phyloP scores from a whole-genome alignment of 345 rosid genomes.

The Lenwebbia sp. region DNA sequence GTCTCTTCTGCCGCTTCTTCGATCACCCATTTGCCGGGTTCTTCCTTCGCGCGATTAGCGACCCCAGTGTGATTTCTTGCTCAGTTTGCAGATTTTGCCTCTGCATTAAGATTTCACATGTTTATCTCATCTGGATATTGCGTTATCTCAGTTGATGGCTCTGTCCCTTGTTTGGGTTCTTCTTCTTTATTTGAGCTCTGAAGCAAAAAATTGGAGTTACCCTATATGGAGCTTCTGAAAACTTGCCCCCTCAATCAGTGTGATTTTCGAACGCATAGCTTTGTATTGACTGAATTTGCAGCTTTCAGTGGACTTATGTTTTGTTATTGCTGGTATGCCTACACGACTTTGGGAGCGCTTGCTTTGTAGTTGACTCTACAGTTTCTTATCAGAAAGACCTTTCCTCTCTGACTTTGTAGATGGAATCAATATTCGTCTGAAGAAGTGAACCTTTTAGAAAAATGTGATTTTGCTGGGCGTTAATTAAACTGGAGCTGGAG shows the following conservation, averaged over 20 bases:
- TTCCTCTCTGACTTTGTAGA: background rate
- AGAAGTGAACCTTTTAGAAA: background rate
- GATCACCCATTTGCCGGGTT: background rate
- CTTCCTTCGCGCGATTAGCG: background rate
- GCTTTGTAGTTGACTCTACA: background rate
- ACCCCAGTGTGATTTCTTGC: background rate
- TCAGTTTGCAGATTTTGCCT: background rate
- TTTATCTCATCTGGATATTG: background rate
- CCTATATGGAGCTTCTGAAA: background rate
- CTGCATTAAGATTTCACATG: background rate
- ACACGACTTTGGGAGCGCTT: background rate
- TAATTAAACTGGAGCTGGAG: background rate
- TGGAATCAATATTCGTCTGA: background rate
- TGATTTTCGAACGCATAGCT: background rate
- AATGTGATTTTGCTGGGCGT: background rate
- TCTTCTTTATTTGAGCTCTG: background rate
- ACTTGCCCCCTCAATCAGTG: background rate
- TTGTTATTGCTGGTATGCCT: background rate
- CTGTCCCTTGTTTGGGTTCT: background rate
- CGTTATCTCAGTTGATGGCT: background rate
- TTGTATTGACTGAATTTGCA: background rate
- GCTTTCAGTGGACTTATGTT: background rate
- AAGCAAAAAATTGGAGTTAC: background rate
- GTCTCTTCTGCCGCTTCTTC: background rate
- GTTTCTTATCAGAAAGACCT: background rate